Percentiles rank a stretch among this genome's conserved stretches.
Evolutionary conservation across 2,329 filamentous ascomycete genomes (phyloP).

Genomic region (Truncatella angustata): DNA sequence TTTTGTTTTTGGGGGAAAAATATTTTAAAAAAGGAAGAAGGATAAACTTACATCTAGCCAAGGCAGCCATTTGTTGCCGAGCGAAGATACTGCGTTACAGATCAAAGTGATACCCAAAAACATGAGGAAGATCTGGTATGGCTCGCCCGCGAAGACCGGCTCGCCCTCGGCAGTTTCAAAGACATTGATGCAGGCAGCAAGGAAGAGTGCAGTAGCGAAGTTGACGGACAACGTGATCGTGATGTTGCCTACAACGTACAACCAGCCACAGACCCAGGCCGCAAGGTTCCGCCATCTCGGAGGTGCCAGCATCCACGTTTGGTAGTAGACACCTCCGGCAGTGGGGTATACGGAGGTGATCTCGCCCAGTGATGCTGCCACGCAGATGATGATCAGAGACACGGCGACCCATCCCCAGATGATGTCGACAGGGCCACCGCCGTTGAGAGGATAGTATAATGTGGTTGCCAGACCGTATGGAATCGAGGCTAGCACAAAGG

Average conservation of each 20-base stretch:
- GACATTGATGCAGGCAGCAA: constrained; percentile 55
- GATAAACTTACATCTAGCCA: constrained; percentile 61
- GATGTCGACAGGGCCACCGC: constrained; percentile 66
- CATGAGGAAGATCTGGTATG: constrained; percentile 69
- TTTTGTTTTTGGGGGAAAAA: constrained; percentile 15
- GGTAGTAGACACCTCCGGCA: constrained; percentile 77
- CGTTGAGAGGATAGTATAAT: constrained; percentile 63
- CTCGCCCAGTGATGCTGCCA: constrained; percentile 69
- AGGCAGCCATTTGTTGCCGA: constrained; percentile 67
- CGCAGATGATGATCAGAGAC: constrained; percentile 68
- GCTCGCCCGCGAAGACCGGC: constrained; percentile 43
- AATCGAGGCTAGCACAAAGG: constrained; percentile 72
- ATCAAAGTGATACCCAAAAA: constrained; percentile 67
- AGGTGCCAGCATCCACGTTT: constrained; percentile 72
- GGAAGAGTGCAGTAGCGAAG: constrained; percentile 71
- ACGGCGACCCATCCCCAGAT: constrained; percentile 73
- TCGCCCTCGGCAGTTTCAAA: constrained; percentile 45
- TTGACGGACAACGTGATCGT: constrained; percentile 82
- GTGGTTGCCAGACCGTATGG: constrained; percentile 73
- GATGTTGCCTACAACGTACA: constrained; percentile 76
- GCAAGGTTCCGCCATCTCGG: constrained; percentile 58
- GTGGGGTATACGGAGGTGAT: constrained; percentile 76
- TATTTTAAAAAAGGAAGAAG: constrained; percentile 17
- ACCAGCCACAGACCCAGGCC: constrained; percentile 73
- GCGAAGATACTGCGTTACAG: constrained; percentile 63